Percentiles rank a stretch among this genome's conserved stretches.
phyloP scores from a whole-genome alignment of 169 alveolate species.

The Cryptosporidium muris region DNA sequence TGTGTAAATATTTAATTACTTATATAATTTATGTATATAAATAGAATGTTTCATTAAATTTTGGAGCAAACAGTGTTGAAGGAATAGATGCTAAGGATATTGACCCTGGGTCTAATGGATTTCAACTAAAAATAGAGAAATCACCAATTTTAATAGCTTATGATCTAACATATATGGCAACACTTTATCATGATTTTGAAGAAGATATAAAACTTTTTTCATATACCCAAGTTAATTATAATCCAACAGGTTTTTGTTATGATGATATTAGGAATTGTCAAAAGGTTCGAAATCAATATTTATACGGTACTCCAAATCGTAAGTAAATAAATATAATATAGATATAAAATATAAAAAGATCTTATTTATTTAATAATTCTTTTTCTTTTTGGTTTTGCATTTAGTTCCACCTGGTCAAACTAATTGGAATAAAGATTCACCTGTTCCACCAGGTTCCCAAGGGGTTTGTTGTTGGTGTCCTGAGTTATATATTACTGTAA shows the following conservation, averaged over 20 bases:
- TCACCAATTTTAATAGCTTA: slow-evolving; percentile 64
- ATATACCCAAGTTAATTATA: slow-evolving; percentile 48
- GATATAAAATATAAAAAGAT: not conserved
- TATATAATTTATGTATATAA: not conserved
- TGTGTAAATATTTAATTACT: not conserved
- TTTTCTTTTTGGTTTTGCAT: not conserved
- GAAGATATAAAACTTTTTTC: slow-evolving; percentile 60
- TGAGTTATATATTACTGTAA: slow-evolving; percentile 63
- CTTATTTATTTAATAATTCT: not conserved
- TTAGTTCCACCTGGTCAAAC: slow-evolving; percentile 69
- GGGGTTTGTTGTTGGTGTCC: slow-evolving; percentile 72
- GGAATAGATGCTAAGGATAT: slow-evolving; percentile 61
- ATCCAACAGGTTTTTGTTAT: slow-evolving; percentile 50
- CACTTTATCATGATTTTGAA: slow-evolving; percentile 63
- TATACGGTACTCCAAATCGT: slow-evolving; percentile 61
- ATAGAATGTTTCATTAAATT: slow-evolving; percentile 58
- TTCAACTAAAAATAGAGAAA: slow-evolving; percentile 43
- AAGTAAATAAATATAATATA: slow-evolving; percentile 8
- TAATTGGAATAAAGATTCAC: slow-evolving; percentile 65
- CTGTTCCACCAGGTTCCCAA: slow-evolving; percentile 67
- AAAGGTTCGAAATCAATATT: slow-evolving; percentile 53
- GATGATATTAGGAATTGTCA: slow-evolving; percentile 65
- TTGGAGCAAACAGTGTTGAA: slow-evolving; percentile 25
- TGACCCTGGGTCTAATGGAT: slow-evolving; percentile 68
- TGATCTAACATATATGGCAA: slow-evolving; percentile 39